Conservation (phyloP, 345 rosid genomes). For the Cardamine resedifolia region DNA sequence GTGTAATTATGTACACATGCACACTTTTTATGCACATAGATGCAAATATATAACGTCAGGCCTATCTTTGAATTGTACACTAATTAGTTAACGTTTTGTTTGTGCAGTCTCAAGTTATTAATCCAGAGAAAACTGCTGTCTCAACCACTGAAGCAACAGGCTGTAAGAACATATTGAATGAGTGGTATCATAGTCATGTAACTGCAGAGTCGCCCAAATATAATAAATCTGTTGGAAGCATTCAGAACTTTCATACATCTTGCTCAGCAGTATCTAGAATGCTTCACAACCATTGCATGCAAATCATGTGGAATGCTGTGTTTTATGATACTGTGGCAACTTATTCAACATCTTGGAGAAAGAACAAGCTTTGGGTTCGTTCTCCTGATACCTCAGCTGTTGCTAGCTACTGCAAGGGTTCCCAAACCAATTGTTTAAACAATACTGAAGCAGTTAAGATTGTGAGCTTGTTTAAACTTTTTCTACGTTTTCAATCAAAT, state of each 20-base stretch:
- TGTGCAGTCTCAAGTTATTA: constrained; percentile 52
- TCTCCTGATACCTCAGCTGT: constrained; percentile 37
- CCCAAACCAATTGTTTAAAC: constrained; percentile 31
- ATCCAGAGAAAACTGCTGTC: constrained; percentile 21
- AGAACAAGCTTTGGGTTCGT: constrained; percentile 61
- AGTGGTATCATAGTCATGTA: background rate
- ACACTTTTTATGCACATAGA: background rate
- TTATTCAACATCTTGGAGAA: constrained; percentile 64
- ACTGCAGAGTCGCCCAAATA: constrained; percentile 21
- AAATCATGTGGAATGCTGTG: constrained; percentile 85
- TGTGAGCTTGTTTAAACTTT: constrained; percentile 26
- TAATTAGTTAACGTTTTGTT: constrained; percentile 25
- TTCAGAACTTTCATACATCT: constrained; percentile 64
- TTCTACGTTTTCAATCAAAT: background rate
- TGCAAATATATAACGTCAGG: constrained; percentile 1
- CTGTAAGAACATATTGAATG: constrained; percentile 30
- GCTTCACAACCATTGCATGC: constrained; percentile 70
- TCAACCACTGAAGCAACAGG: constrained; percentile 35
- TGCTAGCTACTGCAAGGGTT: constrained; percentile 5
- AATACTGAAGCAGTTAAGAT: constrained; percentile 39
- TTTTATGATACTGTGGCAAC: constrained; percentile 66
- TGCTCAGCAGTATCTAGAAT: constrained; percentile 55
- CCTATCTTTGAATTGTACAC: background rate
- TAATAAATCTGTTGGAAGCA: constrained; percentile 71
- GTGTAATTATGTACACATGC: constrained; percentile 42